phyloP scores from a whole-genome alignment of 805 yeast species.

The Kluyveromyces siamensis region DNA sequence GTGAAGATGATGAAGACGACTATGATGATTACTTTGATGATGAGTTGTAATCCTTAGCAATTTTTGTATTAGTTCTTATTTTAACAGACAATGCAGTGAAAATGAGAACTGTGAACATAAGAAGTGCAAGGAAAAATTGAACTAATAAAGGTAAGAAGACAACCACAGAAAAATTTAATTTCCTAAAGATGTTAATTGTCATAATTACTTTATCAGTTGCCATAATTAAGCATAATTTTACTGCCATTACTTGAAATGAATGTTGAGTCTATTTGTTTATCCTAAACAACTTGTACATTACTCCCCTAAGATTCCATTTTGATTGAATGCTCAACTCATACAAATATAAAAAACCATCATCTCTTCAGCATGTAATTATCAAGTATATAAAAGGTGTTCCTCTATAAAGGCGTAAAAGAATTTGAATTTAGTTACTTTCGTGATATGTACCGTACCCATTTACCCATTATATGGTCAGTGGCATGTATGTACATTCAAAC shows the following conservation, averaged over 20 bases:
- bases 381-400: no score
- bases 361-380: no score
- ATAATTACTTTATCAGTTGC: background rate
- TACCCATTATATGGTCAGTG: no score
- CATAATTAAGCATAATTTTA: background rate
- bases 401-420: no score
- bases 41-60: slow-evolving; percentile 39
- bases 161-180: background rate
- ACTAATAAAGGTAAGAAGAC: no score
- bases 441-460: no score
- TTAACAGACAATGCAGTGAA: no score
- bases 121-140: no score
- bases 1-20: slow-evolving; percentile 48
- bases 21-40: slow-evolving; percentile 53
- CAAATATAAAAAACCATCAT: no score
- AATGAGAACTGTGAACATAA: background rate
- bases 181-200: background rate
- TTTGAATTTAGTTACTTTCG: no score
- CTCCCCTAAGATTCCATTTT: background rate
- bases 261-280: background rate
- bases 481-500: background rate
- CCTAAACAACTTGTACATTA: background rate
- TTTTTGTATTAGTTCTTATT: background rate
- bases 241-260: background rate
- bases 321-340: no score